Base-by-base conservation (phyloP, 2,329 filamentous ascomycete species). In the Ceratocystis cubensis region DNA sequence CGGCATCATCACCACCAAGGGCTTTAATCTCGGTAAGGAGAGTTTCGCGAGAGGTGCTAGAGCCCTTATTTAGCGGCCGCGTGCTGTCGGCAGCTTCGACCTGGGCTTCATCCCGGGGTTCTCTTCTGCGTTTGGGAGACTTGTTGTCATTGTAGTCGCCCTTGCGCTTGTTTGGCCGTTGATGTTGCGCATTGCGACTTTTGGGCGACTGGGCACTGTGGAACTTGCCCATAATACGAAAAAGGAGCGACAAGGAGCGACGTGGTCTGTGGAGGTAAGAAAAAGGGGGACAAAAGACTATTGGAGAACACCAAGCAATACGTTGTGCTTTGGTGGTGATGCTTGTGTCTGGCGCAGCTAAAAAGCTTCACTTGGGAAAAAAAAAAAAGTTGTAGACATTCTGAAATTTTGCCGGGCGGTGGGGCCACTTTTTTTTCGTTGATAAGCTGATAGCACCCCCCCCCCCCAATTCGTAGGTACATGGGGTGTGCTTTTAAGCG, bases 1-100 rank as follows among this genome's bases (percentile, higher is more conserved):
- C 86, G 53, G 83, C 79, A 73, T 88, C 83, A 65, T 86, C 84
- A 15, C 86, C 86, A 2, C 85, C 86, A 1, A 88, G 76, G 15
- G 83, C 83, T 69, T 80, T 78, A 69, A 88, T 88, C 71, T 88
- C 86, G 66, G 83, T 80, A 6, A 88, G 75, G 3, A 88, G 75
- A 13, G 74, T 72, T 41, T 76, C 75, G n/a, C 66, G 62, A 7
- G 68, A 67, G 13, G 20, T 48, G 30, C 50, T 30, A 3, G 37
- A 30, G 45, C 50, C 61, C 53, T 68, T 65, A 33, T 65, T 67
- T 6, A 63, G 41, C 5, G 63, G 59, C n/a, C 48, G 63, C n/a
- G 63, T 44, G 37, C 63, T 65, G 20, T 65, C 66, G 8, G 46
- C 17, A 8, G 50, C 30, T 15, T 44, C 46, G 10, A 33, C n/a